Evolutionary conservation across 495 filamentous ascomycete species (phyloP), one percentile per base, ranked within the genome.

Genomic region (Penicillium cataractarum): DNA sequence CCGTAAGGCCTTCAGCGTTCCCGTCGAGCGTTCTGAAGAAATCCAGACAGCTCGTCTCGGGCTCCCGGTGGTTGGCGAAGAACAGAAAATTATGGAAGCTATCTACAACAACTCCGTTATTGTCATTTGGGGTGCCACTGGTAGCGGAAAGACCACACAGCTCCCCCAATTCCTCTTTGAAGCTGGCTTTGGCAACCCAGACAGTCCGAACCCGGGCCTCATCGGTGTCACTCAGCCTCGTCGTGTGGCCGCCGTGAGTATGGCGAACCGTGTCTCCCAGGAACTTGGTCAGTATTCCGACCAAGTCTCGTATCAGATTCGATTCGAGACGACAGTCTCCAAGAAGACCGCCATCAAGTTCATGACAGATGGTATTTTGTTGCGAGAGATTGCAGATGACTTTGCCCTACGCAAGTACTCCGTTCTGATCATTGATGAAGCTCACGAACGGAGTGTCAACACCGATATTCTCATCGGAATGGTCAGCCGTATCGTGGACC

Each of bases 21-120:
- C 82, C 2, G 90, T 99, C 4, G 76, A 87, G 26, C 86, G 96
- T 57, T 73, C 84, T 17, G 76, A 84, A 10, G 88, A 90, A 3
- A 91, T 98, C 17, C 91, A 97, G 70, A 82, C 83, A 37, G 84
- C 85, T 9, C 89, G 95, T 37, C 77, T 93, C n/a, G 84, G 88
- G 24, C 80, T 99, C 32, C 95, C 95, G 0, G 89, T 99, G 5
- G 92, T 97, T 29, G 90, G 90, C 1, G 95, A 98, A 69, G 95
- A 99, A 70, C 95, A 98, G 68, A 93, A 90, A 66, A 96, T 99
- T 24, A 99, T 99, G 95, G 95, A 99, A 79, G 92, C 93, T 4
- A 92, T 98, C 19, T 86, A 96, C 71, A 92, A 93, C 68, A 90
- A 96, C 73, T 81, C 92, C 49, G 84, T 88, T 0, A 89, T 97